A percentile compares a stretch with the other conserved stretches of the same genome.
These are phyloP conservation scores for Cardamine occulta DNA, from an alignment of 345 rosid genomes.

Conservation along the genomic window DNA sequence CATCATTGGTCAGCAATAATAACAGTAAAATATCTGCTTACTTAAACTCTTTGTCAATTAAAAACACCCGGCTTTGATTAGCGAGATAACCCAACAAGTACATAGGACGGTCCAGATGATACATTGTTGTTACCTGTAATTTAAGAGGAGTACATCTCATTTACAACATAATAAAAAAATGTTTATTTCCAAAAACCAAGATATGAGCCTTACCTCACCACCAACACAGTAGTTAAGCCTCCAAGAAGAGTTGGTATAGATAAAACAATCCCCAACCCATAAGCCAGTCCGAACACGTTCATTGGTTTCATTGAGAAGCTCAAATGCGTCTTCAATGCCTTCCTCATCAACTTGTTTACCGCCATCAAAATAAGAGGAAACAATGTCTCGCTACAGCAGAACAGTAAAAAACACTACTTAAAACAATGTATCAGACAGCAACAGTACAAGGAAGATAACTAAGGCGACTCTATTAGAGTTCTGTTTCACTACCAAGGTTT, in stretches of 20 bases:
- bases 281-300: conserved; percentile 95
- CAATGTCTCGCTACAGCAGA: conserved; percentile 71
- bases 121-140: conserved; percentile 93
- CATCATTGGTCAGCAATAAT: conserved; percentile 10
- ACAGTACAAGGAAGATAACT: conserved; percentile 1
- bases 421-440: conserved; percentile 27
- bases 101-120: conserved; percentile 98
- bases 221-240: conserved; percentile 98
- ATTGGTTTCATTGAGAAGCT: conserved; percentile 94
- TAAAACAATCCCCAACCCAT: conserved; percentile 99
- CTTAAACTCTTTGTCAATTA: conserved; percentile 98
- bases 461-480: conserved; percentile 27
- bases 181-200: background rate
- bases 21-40: conserved; percentile 47
- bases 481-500: conserved; percentile 25
- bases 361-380: conserved; percentile 76
- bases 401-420: conserved; percentile 29
- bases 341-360: conserved; percentile 90
- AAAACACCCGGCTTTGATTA: conserved; percentile 90
- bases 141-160: conserved; percentile 6
- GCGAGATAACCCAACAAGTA: conserved; percentile 96
- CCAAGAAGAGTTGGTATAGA: conserved; percentile 94
- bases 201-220: conserved; percentile 72
- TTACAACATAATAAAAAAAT: background rate
- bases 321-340: conserved; percentile 98